These are phyloP conservation scores for Orbilia blumenaviensis DNA, from an alignment of 2,329 filamentous ascomycete species.

Conservation along the genomic window DNA sequence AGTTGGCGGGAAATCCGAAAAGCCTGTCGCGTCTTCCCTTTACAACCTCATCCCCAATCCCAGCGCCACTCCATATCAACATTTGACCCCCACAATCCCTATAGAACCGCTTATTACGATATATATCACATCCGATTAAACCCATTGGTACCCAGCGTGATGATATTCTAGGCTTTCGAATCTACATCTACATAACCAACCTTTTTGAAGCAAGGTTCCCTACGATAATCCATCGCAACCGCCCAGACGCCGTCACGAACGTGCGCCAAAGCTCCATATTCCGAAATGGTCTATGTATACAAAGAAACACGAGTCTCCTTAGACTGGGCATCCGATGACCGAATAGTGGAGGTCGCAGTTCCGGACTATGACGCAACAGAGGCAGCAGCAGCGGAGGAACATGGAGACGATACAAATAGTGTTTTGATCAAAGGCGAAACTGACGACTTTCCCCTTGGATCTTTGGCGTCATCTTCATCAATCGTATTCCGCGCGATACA, in stretches of 20 bases:
- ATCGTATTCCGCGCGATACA: conserved; percentile 84
- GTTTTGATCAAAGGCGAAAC: conserved; percentile 67
- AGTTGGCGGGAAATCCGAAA: conserved; percentile 37
- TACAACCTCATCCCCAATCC: conserved; percentile 29
- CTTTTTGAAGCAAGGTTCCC: not conserved
- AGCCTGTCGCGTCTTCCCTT: conserved; percentile 54
- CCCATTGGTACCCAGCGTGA: conserved; percentile 19
- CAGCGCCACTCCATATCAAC: conserved; percentile 23
- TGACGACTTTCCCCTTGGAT: conserved; percentile 71
- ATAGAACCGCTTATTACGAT: not conserved
- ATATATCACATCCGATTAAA: not conserved
- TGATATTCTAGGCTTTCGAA: conserved; percentile 3
- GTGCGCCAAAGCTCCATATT: conserved; percentile 28
- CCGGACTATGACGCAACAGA: conserved; percentile 60
- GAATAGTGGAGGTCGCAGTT: conserved; percentile 61
- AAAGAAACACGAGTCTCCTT: conserved; percentile 88
- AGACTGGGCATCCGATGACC: conserved; percentile 66
- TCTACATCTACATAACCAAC: not conserved
- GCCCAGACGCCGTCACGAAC: conserved; percentile 17
- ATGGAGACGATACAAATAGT: conserved; percentile 59
- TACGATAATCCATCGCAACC: conserved; percentile 1
- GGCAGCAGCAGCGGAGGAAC: conserved; percentile 59
- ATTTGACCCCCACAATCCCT: conserved; percentile 6
- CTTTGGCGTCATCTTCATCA: conserved; percentile 79
- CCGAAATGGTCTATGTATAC: conserved; percentile 66